Conservation (phyloP, 805 yeast species). For the Kregervanrija delftensis region DNA sequence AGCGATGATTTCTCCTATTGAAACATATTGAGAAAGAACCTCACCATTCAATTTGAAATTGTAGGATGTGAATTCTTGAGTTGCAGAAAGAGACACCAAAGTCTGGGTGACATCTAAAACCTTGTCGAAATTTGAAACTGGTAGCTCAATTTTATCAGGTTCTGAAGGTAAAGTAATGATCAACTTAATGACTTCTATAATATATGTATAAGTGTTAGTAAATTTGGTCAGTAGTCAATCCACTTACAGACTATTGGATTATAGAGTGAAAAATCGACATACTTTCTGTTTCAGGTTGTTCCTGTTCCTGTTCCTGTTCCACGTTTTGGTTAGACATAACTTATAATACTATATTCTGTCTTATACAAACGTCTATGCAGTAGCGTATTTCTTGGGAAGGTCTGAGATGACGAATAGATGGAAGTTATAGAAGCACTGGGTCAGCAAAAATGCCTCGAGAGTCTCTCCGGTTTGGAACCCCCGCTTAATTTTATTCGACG, state of each 20-base stretch:
- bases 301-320: constrained; percentile 9
- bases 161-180: constrained; percentile 22
- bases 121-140: constrained; percentile 33
- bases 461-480: too few species aligned
- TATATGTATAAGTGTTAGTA: not conserved
- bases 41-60: constrained; percentile 34
- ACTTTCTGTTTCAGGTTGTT: constrained; percentile 11
- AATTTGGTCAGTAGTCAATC: not conserved
- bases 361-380: too few species aligned
- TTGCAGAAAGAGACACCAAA: constrained; percentile 47
- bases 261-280: constrained; percentile 2
- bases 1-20: constrained; percentile 25
- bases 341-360: too few species aligned
- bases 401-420: too few species aligned
- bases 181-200: constrained; percentile 15
- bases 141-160: constrained; percentile 20
- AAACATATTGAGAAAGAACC: constrained; percentile 22
- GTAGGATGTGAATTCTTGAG: constrained; percentile 58
- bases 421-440: too few species aligned
- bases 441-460: too few species aligned
- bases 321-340: not conserved
- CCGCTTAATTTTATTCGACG: too few species aligned
- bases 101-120: constrained; percentile 53
- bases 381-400: too few species aligned
- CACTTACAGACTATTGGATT: too few species aligned